Conservation (phyloP, 768 basidiomycete species). For the Lactarius evosmus region DNA sequence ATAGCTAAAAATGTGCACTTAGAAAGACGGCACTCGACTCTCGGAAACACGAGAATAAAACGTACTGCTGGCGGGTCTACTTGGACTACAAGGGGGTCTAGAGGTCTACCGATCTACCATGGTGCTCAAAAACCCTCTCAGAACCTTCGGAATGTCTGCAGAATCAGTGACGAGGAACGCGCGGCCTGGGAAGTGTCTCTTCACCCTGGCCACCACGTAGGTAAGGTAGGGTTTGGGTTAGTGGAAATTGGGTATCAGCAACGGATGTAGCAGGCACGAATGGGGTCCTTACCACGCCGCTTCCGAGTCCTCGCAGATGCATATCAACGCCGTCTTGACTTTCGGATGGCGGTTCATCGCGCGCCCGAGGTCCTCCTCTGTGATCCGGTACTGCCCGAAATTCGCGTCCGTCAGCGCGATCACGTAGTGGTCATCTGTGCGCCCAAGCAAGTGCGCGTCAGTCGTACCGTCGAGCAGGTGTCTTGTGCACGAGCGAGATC, state of each 20-base stretch:
- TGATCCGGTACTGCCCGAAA: slow-evolving; percentile 60
- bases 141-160: slow-evolving; percentile 59
- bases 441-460: neutral
- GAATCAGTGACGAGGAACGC: slow-evolving; percentile 60
- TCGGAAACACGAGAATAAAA: no score
- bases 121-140: slow-evolving; percentile 53
- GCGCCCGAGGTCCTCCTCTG: slow-evolving; percentile 52
- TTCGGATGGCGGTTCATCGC: slow-evolving; percentile 60
- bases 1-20: no score
- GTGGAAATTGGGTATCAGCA: no score
- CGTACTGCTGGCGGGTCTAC: neutral
- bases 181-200: slow-evolving; percentile 56
- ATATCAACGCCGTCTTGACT: slow-evolving; percentile 63
- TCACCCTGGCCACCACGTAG: no score
- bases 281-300: slow-evolving; percentile 48
- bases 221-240: no score
- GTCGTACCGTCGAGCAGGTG: no score
- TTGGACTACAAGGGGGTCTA: neutral
- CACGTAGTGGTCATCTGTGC: slow-evolving; percentile 64
- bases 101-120: slow-evolving; percentile 31
- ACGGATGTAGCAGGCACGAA: neutral
- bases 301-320: slow-evolving; percentile 68
- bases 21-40: no score
- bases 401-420: slow-evolving; percentile 72
- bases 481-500: neutral